phyloP scores from a whole-genome alignment of 129 eudicot genomes.

The Calendula officinalis region DNA sequence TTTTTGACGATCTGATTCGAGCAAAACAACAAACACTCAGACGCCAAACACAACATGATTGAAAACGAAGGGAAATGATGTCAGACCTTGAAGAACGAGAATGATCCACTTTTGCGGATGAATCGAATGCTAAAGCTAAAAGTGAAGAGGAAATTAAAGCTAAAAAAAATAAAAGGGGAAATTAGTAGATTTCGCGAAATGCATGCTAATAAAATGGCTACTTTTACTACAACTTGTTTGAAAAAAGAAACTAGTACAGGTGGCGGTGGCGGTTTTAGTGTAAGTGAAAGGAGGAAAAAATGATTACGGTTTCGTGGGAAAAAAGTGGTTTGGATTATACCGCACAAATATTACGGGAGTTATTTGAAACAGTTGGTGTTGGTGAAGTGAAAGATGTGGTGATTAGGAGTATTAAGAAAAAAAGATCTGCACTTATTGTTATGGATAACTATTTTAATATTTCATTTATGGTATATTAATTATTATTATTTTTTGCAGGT shows the following conservation, averaged over 20 bases:
- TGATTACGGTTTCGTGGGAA: background rate
- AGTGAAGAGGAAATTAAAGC: slow-evolving; percentile 67
- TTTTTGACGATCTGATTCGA: slow-evolving; percentile 65
- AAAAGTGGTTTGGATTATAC: background rate
- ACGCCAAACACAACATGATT: slow-evolving; percentile 52
- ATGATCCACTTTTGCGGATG: slow-evolving; percentile 46
- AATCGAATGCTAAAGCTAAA: slow-evolving; percentile 40
- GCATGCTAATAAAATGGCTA: slow-evolving; percentile 41
- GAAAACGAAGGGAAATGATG: slow-evolving; percentile 69
- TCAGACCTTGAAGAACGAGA: slow-evolving; percentile 89
- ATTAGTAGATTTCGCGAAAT: slow-evolving; percentile 60
- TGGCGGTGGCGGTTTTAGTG: background rate
- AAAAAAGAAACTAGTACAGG: slow-evolving; percentile 19
- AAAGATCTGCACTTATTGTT: background rate
- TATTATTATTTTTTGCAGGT: slow-evolving; percentile 31
- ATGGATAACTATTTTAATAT: background rate
- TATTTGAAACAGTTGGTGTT: background rate
- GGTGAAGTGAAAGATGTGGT: background rate
- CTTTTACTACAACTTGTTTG: background rate
- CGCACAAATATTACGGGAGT: background rate
- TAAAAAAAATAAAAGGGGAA: slow-evolving; percentile 57
- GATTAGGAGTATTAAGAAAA: background rate
- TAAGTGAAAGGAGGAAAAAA: background rate
- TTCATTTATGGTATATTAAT: background rate
- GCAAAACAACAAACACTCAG: slow-evolving; percentile 53